Base-by-base conservation (phyloP, 139 green algal genomes). In the Trebouxia sp. region DNA sequence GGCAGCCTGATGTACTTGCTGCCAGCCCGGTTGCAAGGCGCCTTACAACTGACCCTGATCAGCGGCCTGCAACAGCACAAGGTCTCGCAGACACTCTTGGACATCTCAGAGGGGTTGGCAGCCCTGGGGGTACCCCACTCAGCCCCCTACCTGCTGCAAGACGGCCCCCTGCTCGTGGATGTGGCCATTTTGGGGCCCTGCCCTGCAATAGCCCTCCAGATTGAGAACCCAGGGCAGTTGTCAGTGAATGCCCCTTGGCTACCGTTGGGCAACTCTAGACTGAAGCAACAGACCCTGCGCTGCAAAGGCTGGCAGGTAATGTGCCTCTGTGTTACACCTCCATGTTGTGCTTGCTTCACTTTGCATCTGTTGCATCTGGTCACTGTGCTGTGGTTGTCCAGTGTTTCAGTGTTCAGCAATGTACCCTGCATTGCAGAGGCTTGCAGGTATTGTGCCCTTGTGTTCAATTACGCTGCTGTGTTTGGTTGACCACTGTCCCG, bases 391-490 rank as follows among this genome's bases (percentile, higher is more conserved):
- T n/a, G n/a, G n/a, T n/a, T n/a, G n/a, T n/a, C n/a, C n/a, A n/a
- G n/a, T n/a, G n/a, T n/a, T n/a, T n/a, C n/a, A n/a, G n/a, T n/a
- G n/a, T n/a, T n/a, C n/a, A 65, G 11, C 85, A 82, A 70, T 78
- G 81, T 35, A 56, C 80, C 26, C 47, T 88, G 42, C 37, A 35
- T 8, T 38, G 10, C 32, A 51, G 65, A 5, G 78, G 76, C 1
- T 88, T 77, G 81, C 72, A 80, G 80, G 80, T 83, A 42, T 30
- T 32, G 26, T 51, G n/a, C n/a, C n/a, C n/a, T n/a, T n/a, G n/a
- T n/a, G n/a, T n/a, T n/a, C n/a, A n/a, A n/a, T n/a, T n/a, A n/a
- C n/a, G n/a, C n/a, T n/a, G n/a, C n/a, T n/a, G n/a, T n/a, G n/a
- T n/a, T n/a, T n/a, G n/a, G n/a, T n/a, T n/a, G n/a, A n/a, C n/a